Conservation (phyloP, 345 rosid species). For the Crucihimalaya himalaica region DNA sequence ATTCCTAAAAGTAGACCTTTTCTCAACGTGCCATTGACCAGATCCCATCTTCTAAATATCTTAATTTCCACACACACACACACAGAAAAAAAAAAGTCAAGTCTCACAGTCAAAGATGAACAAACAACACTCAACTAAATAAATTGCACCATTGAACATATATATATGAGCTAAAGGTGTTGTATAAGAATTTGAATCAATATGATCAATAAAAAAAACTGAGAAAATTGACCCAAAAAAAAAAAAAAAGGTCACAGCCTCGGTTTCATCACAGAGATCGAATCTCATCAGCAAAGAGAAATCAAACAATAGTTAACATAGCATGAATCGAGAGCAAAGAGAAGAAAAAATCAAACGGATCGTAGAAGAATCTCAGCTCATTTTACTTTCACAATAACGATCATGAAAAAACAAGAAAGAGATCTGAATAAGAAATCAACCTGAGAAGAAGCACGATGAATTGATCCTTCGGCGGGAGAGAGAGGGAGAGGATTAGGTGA, state of each 20-base stretch:
- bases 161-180: not conserved
- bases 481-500: not conserved
- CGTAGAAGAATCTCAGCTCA: not conserved
- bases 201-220: not conserved
- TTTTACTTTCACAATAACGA: not conserved
- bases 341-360: slow-evolving; percentile 16
- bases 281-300: not conserved
- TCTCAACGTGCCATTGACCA: slow-evolving; percentile 66
- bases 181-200: not conserved
- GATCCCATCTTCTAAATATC: slow-evolving; percentile 49
- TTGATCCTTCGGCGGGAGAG: not conserved
- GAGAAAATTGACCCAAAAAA: not conserved
- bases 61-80: slow-evolving; percentile 26
- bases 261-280: slow-evolving; percentile 11
- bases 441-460: not conserved
- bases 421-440: slow-evolving; percentile 22
- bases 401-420: not conserved
- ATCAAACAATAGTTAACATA: not conserved
- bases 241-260: not conserved
- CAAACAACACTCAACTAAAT: not conserved
- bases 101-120: not conserved
- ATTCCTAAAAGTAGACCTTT: slow-evolving; percentile 54
- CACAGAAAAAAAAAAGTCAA: not conserved
- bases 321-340: slow-evolving; percentile 8
- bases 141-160: not conserved